Evolutionary conservation across 2,329 filamentous ascomycete species (phyloP), one percentile per base, ranked within the genome.

Genomic region (Exophiala viscosa): DNA sequence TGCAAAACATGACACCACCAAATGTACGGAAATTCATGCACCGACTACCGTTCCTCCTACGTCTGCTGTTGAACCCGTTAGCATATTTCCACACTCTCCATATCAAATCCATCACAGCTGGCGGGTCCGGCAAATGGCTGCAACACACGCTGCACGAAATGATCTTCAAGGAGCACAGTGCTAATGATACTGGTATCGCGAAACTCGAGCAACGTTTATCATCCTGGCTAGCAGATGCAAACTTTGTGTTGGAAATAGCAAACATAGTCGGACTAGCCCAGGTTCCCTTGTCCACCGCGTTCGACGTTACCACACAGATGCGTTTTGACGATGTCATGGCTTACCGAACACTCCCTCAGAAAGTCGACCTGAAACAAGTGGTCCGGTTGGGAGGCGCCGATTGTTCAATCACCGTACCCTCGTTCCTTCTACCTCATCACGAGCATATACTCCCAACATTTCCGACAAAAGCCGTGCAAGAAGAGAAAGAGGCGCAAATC

Each of bases 1-100:
- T 80, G 1, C 67, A 73, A 43, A 73, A 73, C 31, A 64, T 73
- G 9, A 68, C 67, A 2, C 65, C 71, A 41, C 73, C 73, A 2
- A 64, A 66, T 7, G 57, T 76, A 20, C 70, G 72, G 42, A 62
- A 61, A 9, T 76, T 79, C 52, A 45, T 78, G 17, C 77, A 80
- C 61, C 69, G 76, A 8, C 62, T 79, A 3, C 77, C 77, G 0
- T 70, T 80, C 48, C 67, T 80, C 2, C 69, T 76, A 6, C 71
- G 77, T 13, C 56, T 76, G 0, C 69, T 79, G 5, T 69, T 81
- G 1, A 73, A 69, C 18, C 73, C 76, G 0, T 63, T 81, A 3
- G 73, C 72, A 54, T 78, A 80, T 57, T 78, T 80, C 52, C 78
- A 81, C 54, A 73, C 76, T 0, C 70, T 80, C 44, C 67, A 66